Evolutionary conservation across 768 basidiomycete species (phyloP).

Genomic region (Serendipita vermifera): DNA sequence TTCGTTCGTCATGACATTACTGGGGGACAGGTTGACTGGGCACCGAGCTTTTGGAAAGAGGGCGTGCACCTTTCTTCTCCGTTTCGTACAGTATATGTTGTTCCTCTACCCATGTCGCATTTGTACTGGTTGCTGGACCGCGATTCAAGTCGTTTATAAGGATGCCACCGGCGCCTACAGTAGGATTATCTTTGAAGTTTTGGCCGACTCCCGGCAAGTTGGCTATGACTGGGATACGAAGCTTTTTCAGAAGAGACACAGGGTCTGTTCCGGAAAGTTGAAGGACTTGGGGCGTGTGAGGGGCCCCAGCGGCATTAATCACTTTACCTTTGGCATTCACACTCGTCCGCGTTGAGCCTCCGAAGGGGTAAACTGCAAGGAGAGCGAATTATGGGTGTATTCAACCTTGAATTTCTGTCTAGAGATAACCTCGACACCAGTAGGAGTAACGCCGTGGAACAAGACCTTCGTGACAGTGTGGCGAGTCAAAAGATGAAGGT

Average conservation of each 20-base stretch:
- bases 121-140: too few relatives aligned
- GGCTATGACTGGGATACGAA: neutral
- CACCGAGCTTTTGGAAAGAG: too few relatives aligned
- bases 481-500: neutral
- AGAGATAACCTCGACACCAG: neutral
- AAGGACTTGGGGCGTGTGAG: conserved; percentile 2
- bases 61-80: too few relatives aligned
- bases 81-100: too few relatives aligned
- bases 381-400: neutral
- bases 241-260: neutral
- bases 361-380: too few relatives aligned
- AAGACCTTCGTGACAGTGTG: neutral
- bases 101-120: too few relatives aligned
- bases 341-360: too few relatives aligned
- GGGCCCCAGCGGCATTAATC: neutral
- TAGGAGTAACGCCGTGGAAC: too few relatives aligned
- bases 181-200: conserved; percentile 8
- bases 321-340: neutral
- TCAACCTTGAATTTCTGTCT: neutral
- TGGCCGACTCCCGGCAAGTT: neutral
- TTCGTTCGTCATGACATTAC: too few relatives aligned
- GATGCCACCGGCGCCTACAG: too few relatives aligned
- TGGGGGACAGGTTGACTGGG: too few relatives aligned
- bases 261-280: neutral
- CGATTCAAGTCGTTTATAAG: too few relatives aligned